These are phyloP conservation scores for Oldenlandia corymbosa DNA, from an alignment of 257 asterid genomes.

Conservation along the genomic window DNA sequence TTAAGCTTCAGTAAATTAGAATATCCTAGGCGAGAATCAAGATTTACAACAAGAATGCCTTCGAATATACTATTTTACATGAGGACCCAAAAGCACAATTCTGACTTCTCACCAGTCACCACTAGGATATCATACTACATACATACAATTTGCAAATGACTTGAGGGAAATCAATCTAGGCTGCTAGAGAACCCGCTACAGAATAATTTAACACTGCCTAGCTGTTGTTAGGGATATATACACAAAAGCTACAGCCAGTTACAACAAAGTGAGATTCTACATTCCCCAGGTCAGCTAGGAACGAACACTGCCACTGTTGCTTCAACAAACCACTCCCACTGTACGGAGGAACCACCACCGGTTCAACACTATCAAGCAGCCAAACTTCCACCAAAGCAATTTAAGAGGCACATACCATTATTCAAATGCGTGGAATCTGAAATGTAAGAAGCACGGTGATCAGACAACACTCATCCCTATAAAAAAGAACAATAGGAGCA, in stretches of 20 bases:
- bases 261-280: not conserved
- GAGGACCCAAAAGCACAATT: too few species aligned
- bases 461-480: not conserved
- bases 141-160: not conserved
- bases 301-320: not conserved
- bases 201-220: conserved; percentile 6
- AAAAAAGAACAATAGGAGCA: too few species aligned
- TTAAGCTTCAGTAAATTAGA: too few species aligned
- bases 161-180: not conserved
- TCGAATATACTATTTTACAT: too few species aligned
- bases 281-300: conserved; percentile 6
- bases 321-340: too few species aligned
- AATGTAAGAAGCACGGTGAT: not conserved
- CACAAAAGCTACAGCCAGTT: not conserved
- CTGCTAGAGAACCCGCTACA: not conserved
- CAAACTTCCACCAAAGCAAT: not conserved
- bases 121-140: too few species aligned
- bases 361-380: not conserved
- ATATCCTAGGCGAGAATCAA: too few species aligned
- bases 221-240: conserved; percentile 7
- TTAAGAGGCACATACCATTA: not conserved
- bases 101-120: too few species aligned
- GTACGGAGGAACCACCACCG: not conserved
- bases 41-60: too few species aligned
- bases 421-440: conserved; percentile 3